Percentiles rank a stretch among this genome's conserved stretches.
Evolutionary conservation across 129 eudicot species (phyloP).

Genomic region (Ambrosia artemisiifolia): DNA sequence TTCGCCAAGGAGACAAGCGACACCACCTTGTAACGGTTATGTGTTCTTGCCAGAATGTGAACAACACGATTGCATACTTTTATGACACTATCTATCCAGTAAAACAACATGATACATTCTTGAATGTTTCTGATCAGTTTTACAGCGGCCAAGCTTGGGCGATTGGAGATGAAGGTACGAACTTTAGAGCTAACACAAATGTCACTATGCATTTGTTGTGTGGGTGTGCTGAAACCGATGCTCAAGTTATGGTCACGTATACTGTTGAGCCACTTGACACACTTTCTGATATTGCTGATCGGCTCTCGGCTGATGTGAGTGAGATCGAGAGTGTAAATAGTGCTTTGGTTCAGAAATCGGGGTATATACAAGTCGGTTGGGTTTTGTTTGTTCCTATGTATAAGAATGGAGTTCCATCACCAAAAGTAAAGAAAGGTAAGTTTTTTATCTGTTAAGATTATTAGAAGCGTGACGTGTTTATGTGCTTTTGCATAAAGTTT

Average conservation of each 20-base stretch:
- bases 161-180: conserved; percentile 33
- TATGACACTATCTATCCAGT: conserved; percentile 49
- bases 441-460: background rate
- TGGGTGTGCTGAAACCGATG: conserved; percentile 54
- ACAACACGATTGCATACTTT: conserved; percentile 51
- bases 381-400: conserved; percentile 65
- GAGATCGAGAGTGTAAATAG: conserved; percentile 45
- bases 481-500: background rate
- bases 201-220: conserved; percentile 58
- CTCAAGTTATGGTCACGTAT: conserved; percentile 64
- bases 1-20: conserved; percentile 20
- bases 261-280: conserved; percentile 59
- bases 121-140: conserved; percentile 38
- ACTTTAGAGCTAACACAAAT: background rate
- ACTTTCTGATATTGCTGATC: conserved; percentile 42
- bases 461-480: background rate
- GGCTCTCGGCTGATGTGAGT: conserved; percentile 48
- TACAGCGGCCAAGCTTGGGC: conserved; percentile 72
- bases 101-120: conserved; percentile 39
- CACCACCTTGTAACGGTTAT: conserved; percentile 49
- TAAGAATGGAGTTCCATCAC: conserved; percentile 42
- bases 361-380: conserved; percentile 47
- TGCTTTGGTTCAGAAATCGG: conserved; percentile 30
- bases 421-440: conserved; percentile 30
- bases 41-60: conserved; percentile 65